Conservation (phyloP, 352 stramenopile genomes). For the Aphanomyces astaci region DNA sequence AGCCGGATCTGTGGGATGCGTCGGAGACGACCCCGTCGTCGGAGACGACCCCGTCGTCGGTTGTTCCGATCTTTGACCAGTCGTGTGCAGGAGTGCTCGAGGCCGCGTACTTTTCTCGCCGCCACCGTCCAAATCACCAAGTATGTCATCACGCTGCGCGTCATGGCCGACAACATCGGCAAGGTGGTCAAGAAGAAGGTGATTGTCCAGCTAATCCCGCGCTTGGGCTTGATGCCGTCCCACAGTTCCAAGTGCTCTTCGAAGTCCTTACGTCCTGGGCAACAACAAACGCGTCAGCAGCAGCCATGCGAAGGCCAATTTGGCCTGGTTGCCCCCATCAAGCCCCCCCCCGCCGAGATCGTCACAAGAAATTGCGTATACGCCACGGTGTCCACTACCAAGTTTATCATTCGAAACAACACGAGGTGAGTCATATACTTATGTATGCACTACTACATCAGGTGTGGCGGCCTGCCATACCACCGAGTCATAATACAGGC, state of each 20-base stretch:
- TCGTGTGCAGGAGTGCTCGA: slow-evolving; percentile 6
- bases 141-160: slow-evolving; percentile 4
- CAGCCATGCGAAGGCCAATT: background rate
- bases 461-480: no score
- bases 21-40: no score
- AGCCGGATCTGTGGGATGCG: slow-evolving; percentile 7
- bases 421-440: background rate
- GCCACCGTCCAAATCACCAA: slow-evolving; percentile 8
- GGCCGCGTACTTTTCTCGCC: background rate
- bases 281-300: slow-evolving; percentile 2
- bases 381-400: background rate
- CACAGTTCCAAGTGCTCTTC: slow-evolving; percentile 5
- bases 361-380: background rate
- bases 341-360: slow-evolving; percentile 1
- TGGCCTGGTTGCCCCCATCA: background rate
- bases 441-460: no score
- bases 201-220: background rate
- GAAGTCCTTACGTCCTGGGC: slow-evolving; percentile 20
- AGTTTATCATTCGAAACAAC: slow-evolving; percentile 5
- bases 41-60: no score
- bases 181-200: background rate
- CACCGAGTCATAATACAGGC: no score
- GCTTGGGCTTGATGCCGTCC: slow-evolving; percentile 6
- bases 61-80: slow-evolving; percentile 8
- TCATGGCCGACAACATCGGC: slow-evolving; percentile 18